These are phyloP conservation scores for Eutrema yunnanense DNA, from an alignment of 345 rosid species.

Conservation along the genomic window DNA sequence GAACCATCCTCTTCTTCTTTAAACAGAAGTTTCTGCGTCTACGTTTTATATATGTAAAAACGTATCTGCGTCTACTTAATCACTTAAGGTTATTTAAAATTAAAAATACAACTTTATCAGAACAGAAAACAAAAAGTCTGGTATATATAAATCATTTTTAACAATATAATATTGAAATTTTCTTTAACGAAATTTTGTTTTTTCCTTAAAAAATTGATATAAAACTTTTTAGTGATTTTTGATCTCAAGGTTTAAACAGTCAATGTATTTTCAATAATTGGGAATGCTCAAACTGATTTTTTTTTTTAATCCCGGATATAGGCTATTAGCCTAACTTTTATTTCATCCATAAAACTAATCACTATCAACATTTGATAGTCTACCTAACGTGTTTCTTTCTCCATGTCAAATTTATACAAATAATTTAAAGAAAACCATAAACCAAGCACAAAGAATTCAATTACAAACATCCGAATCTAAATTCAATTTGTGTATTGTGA, in stretches of 20 bases:
- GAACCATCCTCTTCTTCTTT: too few relatives aligned
- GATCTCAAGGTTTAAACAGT: too few relatives aligned
- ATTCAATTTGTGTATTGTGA: neutral
- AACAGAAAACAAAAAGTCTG: too few relatives aligned
- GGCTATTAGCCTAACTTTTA: neutral
- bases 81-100: neutral
- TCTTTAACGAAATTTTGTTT: neutral
- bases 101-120: neutral
- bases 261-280: neutral
- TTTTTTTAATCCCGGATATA: neutral
- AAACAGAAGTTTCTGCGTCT: neutral
- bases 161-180: neutral
- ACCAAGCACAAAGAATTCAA: neutral
- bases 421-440: neutral
- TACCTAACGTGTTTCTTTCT: constrained; percentile 17
- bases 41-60: too few relatives aligned
- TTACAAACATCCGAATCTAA: neutral
- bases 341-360: constrained; percentile 2
- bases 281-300: neutral
- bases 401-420: neutral
- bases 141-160: too few relatives aligned
- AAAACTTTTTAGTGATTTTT: neutral
- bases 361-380: constrained; percentile 1
- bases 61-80: neutral
- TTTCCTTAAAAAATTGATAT: neutral